Conservation (phyloP, 2,329 filamentous ascomycete species). For the Phaeosphaeriaceae sp. region DNA sequence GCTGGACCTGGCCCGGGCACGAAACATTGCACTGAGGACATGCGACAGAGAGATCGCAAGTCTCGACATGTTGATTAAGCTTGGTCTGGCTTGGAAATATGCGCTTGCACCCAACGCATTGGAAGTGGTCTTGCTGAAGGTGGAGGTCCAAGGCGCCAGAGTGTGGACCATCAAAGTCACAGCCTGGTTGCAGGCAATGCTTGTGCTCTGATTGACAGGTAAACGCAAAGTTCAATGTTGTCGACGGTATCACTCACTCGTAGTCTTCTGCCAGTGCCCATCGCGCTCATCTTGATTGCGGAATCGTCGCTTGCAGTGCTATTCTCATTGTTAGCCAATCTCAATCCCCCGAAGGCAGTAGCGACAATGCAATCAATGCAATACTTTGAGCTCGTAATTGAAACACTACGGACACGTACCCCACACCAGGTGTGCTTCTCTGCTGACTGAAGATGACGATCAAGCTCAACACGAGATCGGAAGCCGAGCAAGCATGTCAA, state of each 20-base stretch:
- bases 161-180: conserved; percentile 37
- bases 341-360: not conserved
- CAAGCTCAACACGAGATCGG: conserved; percentile 22
- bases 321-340: not conserved
- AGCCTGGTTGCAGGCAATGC: conserved; percentile 42
- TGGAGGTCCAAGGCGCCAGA: conserved; percentile 28
- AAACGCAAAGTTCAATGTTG: not conserved
- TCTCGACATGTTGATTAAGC: conserved; percentile 30
- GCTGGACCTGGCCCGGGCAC: conserved; percentile 25
- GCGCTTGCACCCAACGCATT: conserved; percentile 37
- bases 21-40: conserved; percentile 28
- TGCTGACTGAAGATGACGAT: conserved; percentile 31
- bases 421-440: conserved; percentile 39
- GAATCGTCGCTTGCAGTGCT: conserved; percentile 33
- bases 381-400: not conserved
- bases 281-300: conserved; percentile 40
- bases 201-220: conserved; percentile 27
- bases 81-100: conserved; percentile 39
- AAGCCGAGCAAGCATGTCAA: conserved; percentile 40
- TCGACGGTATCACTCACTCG: conserved; percentile 12
- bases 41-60: conserved; percentile 22
- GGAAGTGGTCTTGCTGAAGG: conserved; percentile 37
- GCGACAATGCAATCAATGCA: too few species aligned
- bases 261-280: conserved; percentile 39
- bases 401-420: not conserved